Base-by-base conservation (phyloP, 345 rosid species). In the Erucastrum elatum region DNA sequence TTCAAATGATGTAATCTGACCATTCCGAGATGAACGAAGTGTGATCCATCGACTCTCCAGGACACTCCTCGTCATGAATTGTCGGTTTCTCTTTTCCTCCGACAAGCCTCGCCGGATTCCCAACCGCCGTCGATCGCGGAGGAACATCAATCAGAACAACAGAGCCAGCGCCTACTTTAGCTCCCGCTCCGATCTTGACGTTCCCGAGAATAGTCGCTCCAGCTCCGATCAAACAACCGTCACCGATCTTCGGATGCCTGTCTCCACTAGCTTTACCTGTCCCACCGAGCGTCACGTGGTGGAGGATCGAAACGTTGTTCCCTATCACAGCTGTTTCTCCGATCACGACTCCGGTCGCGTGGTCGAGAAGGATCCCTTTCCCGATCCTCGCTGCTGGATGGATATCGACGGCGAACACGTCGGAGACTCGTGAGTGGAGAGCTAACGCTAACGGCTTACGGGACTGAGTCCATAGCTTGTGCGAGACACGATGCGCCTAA, bases 41-140 rank as follows among this genome's bases (percentile, higher is more conserved):
- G 62, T 95, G 99, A 86, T 95, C 98, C 99, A 95, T 95, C 15
- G 97, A 89, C 79, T 95, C 98, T 72, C 97, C 97, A 0, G 98
- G 96, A 77, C 88, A 87, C 58, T 91, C 98, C 74, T 91, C 96
- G 4, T 77, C 71, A 41, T 79, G 83, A 74, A 44, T 84, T 0
- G 86, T 69, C 0, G 96, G 94, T 71, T 79, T 87, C 64, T 89
- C 94, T 79, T 93, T 95, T 21, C 98, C 95, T 72, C 98, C 97
- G 0, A 93, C 96, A 51, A 95, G 88, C 84, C 89, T 93, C 1
- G 99, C 99, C 0, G 98, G 99, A 74, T 94, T 94, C 51, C 99
- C 98, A 8, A 92, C 98, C 0, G 92, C 98, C 0, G 98, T 95
- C 8, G 92, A 87, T 70, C 90, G 81, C 0, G 91, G 85, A 0